Percentiles rank a stretch among this genome's conserved stretches.
phyloP scores from a whole-genome alignment of 148 eudicot species.

The Vaccinium darrowii region DNA sequence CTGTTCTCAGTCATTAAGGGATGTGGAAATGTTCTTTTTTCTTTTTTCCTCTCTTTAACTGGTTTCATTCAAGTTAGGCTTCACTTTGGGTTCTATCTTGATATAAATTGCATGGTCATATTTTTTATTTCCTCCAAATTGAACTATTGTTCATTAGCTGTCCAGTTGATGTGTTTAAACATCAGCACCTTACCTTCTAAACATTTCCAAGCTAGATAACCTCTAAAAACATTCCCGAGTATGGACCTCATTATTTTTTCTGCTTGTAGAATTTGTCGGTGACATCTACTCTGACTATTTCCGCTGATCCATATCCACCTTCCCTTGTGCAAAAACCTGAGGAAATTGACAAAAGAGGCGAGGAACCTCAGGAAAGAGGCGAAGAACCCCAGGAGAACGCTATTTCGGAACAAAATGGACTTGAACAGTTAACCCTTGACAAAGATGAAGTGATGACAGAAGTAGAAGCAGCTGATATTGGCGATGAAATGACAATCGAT shows the following conservation, averaged over 20 bases:
- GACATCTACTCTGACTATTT: slow-evolving; percentile 64
- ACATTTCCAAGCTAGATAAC: slow-evolving; percentile 5
- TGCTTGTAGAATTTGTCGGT: slow-evolving; percentile 65
- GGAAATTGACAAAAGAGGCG: slow-evolving; percentile 34
- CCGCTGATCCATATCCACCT: slow-evolving; percentile 52
- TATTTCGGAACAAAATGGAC: slow-evolving; percentile 50
- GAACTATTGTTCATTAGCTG: background rate
- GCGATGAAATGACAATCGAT: slow-evolving; percentile 54
- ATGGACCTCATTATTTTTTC: background rate
- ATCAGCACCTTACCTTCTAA: background rate
- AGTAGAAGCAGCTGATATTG: slow-evolving; percentile 42
- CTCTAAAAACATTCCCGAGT: background rate
- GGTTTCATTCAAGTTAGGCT: background rate
- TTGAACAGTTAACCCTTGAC: slow-evolving; percentile 32
- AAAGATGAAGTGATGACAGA: slow-evolving; percentile 71
- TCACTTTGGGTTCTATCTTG: background rate
- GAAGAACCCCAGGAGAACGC: slow-evolving; percentile 28
- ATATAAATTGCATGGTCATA: background rate
- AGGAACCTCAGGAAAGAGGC: slow-evolving; percentile 25
- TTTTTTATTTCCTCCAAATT: background rate
- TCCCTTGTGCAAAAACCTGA: slow-evolving; percentile 31
- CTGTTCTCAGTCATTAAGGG: background rate
- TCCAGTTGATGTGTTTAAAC: background rate
- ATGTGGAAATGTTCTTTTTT: background rate
- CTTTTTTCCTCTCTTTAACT: background rate